Percentiles rank a stretch among this genome's conserved stretches.
phyloP scores from a whole-genome alignment of 768 basidiomycete genomes.

The Suillus luteus region DNA sequence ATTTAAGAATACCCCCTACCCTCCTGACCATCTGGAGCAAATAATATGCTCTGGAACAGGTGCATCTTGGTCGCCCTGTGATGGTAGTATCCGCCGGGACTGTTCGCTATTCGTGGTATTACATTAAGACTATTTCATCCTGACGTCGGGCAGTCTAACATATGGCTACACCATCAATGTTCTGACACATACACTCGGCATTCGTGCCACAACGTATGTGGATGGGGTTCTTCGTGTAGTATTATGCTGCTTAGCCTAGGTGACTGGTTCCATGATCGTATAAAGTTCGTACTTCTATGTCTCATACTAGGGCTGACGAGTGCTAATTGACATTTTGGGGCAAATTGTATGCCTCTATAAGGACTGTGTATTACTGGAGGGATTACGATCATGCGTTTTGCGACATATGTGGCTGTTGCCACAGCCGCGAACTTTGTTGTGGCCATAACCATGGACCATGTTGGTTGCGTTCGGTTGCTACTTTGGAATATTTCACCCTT shows the following conservation, averaged over 20 bases:
- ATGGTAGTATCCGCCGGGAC: too few relatives aligned
- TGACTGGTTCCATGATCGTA: neutral
- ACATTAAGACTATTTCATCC: neutral
- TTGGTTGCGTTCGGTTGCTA: neutral
- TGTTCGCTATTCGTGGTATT: neutral
- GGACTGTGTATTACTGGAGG: neutral
- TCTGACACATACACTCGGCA: neutral
- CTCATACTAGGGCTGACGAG: neutral
- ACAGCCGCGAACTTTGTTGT: neutral
- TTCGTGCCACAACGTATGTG: slow-evolving; percentile 12
- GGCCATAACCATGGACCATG: neutral
- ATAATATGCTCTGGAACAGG: too few relatives aligned
- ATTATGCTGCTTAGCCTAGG: too few relatives aligned
- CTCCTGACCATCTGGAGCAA: neutral
- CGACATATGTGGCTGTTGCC: neutral
- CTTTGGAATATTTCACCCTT: neutral
- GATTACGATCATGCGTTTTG: neutral
- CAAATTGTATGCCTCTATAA: neutral
- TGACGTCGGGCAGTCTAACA: neutral
- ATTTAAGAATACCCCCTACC: neutral
- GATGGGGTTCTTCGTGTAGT: slow-evolving; percentile 6
- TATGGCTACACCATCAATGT: slow-evolving; percentile 1
- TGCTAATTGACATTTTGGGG: neutral
- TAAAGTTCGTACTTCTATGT: neutral
- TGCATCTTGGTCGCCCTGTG: neutral